Evolutionary conservation across 1,284 basidiomycete genomes (phyloP).

Genomic region (Cystobasidium slooffiae): DNA sequence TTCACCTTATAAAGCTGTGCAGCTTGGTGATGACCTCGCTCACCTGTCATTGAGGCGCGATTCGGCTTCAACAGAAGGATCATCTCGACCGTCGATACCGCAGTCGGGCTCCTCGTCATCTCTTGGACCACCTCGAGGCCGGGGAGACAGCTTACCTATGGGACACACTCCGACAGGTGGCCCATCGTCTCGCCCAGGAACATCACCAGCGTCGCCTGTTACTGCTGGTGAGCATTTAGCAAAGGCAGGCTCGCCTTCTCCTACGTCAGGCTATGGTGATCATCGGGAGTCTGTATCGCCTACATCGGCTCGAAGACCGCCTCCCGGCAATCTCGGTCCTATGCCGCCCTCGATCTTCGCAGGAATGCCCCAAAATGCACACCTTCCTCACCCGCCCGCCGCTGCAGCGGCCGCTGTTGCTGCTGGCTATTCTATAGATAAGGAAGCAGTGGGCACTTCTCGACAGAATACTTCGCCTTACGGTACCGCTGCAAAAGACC

Average conservation of each 20-base stretch:
- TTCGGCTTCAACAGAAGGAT: slow-evolving; percentile 7
- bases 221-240: background rate
- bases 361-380: slow-evolving; percentile 29
- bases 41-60: slow-evolving; percentile 12
- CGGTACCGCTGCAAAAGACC: background rate
- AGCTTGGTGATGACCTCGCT: slow-evolving; percentile 20
- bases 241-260: slow-evolving; percentile 10
- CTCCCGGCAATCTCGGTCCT: slow-evolving; percentile 30
- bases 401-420: slow-evolving; percentile 37
- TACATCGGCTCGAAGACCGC: slow-evolving; percentile 29
- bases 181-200: slow-evolving; percentile 2
- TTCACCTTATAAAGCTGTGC: slow-evolving; percentile 15
- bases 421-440: slow-evolving; percentile 32
- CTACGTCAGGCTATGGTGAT: background rate
- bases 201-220: slow-evolving; percentile 2
- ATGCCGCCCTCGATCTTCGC: slow-evolving; percentile 43
- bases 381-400: slow-evolving; percentile 37
- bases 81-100: slow-evolving; percentile 8
- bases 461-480: background rate
- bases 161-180: background rate
- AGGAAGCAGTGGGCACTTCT: background rate
- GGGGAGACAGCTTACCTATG: background rate
- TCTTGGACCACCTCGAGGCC: background rate
- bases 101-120: slow-evolving; percentile 13
- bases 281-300: slow-evolving; percentile 31